These are phyloP conservation scores for Boletus huronensis DNA, from an alignment of 768 basidiomycete species.

Conservation along the genomic window DNA sequence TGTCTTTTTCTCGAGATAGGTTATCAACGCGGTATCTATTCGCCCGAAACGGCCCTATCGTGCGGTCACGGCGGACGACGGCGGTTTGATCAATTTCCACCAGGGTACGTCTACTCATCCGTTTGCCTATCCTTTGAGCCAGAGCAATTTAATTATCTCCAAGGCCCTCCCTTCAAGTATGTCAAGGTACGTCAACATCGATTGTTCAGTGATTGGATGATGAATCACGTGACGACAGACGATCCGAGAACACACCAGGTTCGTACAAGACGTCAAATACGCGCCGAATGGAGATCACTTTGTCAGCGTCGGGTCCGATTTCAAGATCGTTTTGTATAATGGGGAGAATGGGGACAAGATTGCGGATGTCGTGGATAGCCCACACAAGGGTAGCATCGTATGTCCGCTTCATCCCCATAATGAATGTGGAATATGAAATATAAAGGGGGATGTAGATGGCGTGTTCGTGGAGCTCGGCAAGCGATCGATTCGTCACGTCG, in stretches of 20 bases:
- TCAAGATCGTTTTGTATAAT: slow-evolving; percentile 84
- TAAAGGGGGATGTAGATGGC: slow-evolving; percentile 59
- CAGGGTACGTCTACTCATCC: slow-evolving; percentile 46
- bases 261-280: slow-evolving; percentile 88
- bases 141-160: not conserved
- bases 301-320: slow-evolving; percentile 86
- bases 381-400: slow-evolving; percentile 76
- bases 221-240: slow-evolving; percentile 40
- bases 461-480: slow-evolving; percentile 77
- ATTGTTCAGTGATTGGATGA: not conserved
- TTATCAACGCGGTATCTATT: slow-evolving; percentile 85
- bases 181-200: slow-evolving; percentile 53
- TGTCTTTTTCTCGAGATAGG: slow-evolving; percentile 36
- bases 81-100: slow-evolving; percentile 77
- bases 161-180: slow-evolving; percentile 85
- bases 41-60: slow-evolving; percentile 87
- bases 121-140: not conserved
- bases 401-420: slow-evolving; percentile 27
- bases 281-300: slow-evolving; percentile 80
- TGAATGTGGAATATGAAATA: not conserved
- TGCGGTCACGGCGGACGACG: slow-evolving; percentile 86
- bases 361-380: slow-evolving; percentile 61
- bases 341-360: slow-evolving; percentile 83
- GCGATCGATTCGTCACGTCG: slow-evolving; percentile 71
- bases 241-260: slow-evolving; percentile 86